Conservation (phyloP, 192 early-diverging fungal genomes). For the Backusella liffmaniae region DNA sequence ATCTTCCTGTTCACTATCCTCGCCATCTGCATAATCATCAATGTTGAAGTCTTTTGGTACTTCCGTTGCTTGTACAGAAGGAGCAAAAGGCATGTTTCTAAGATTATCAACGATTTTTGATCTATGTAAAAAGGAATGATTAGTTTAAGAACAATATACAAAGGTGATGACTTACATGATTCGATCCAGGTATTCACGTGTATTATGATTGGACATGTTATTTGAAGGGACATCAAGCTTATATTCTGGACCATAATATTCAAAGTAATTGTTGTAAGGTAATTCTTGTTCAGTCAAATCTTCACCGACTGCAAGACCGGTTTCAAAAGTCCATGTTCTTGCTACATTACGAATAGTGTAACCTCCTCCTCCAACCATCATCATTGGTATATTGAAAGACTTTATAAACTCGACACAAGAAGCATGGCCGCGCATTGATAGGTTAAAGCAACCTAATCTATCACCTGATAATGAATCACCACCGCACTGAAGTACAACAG, state of each 20-base stretch:
- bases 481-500: constrained; percentile 94
- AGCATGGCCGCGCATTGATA: constrained; percentile 92
- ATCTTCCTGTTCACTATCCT: constrained; percentile 38
- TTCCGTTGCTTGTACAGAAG: constrained; percentile 81
- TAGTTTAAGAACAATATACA: neutral
- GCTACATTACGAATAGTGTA: constrained; percentile 97
- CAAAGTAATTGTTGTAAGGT: constrained; percentile 85
- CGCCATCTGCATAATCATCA: constrained; percentile 37
- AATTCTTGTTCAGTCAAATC: constrained; percentile 59
- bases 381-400: constrained; percentile 84
- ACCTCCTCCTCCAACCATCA: constrained; percentile 95
- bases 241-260: constrained; percentile 91
- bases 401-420: constrained; percentile 93
- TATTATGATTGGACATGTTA: constrained; percentile 87
- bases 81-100: constrained; percentile 67
- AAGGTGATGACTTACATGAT: constrained; percentile 41
- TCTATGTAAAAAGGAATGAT: constrained; percentile 17
- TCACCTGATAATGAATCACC: constrained; percentile 93
- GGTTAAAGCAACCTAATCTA: constrained; percentile 91
- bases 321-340: constrained; percentile 95
- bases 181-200: constrained; percentile 76
- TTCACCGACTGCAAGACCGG: constrained; percentile 73
- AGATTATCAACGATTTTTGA: constrained; percentile 62
- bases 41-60: constrained; percentile 34
- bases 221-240: constrained; percentile 79